Evolutionary conservation across 1,284 basidiomycete species (phyloP).

Genomic region (Xerocomus amazonicus): DNA sequence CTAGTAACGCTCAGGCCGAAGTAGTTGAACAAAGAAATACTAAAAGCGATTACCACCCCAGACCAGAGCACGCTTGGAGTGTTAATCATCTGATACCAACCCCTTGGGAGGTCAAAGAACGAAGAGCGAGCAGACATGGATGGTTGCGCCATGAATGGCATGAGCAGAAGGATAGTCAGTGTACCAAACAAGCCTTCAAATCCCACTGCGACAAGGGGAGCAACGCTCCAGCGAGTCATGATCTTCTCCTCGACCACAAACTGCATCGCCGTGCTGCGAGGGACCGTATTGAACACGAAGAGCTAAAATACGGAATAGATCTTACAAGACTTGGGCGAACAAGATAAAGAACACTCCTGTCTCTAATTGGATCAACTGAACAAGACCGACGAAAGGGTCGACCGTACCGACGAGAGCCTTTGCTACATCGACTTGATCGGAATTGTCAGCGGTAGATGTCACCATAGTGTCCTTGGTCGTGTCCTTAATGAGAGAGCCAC

Average conservation of each 20-base stretch:
- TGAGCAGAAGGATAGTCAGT: conserved; percentile 67
- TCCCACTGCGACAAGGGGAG: conserved; percentile 92
- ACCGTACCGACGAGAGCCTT: conserved; percentile 64
- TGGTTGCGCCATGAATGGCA: conserved; percentile 70
- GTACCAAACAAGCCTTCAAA: conserved; percentile 93
- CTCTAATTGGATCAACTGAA: conserved; percentile 3
- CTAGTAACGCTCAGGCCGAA: conserved; percentile 92
- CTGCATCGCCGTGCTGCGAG: conserved; percentile 76
- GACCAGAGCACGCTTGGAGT: conserved; percentile 78
- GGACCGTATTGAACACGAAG: conserved; percentile 18
- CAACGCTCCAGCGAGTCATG: conserved; percentile 78
- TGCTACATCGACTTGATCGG: conserved; percentile 57
- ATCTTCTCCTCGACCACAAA: conserved; percentile 94
- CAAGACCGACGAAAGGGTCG: conserved; percentile 6
- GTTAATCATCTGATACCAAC: conserved; percentile 85
- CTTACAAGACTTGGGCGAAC: conserved; percentile 96
- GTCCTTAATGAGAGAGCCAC: conserved; percentile 84
- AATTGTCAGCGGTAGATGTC: conserved; percentile 26
- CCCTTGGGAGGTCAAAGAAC: conserved; percentile 90
- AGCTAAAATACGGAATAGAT: conserved; percentile 22
- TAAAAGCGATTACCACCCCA: conserved; percentile 74
- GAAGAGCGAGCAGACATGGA: conserved; percentile 54
- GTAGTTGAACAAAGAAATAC: conserved; percentile 94
- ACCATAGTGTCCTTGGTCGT: conserved; percentile 46
- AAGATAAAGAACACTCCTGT: conserved; percentile 86